Evolutionary conservation across 75 land plant genomes (phyloP).

Genomic region (Ceratopteris richardii): DNA sequence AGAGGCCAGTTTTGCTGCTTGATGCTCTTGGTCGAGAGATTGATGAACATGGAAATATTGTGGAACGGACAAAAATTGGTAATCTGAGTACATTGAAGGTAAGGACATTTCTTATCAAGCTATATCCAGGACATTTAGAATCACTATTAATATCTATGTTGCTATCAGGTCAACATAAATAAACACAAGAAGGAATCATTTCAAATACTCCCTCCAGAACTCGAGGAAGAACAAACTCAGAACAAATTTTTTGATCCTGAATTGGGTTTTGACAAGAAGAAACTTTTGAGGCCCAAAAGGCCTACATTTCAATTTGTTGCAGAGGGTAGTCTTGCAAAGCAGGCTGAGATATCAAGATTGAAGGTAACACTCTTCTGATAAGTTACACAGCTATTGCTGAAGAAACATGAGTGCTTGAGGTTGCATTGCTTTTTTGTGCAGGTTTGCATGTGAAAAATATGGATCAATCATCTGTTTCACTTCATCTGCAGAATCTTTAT

Average conservation of each 20-base stretch:
- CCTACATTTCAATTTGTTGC: conserved; percentile 93
- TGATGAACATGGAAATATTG: conserved; percentile 91
- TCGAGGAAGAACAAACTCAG: conserved; percentile 60
- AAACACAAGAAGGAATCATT: conserved; percentile 97
- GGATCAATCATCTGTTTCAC: neutral
- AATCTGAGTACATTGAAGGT: conserved; percentile 95
- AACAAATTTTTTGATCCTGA: conserved; percentile 67
- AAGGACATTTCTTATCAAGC: neutral
- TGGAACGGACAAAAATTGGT: conserved; percentile 56
- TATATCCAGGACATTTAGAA: neutral
- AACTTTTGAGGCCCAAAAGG: conserved; percentile 77
- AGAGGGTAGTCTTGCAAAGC: conserved; percentile 86
- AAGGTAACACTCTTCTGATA: conserved; percentile 40
- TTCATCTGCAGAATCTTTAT: conserved; percentile 63
- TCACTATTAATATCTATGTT: conserved; percentile 3
- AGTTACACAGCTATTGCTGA: neutral
- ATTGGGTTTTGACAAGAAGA: conserved; percentile 81
- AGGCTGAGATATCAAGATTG: conserved; percentile 68
- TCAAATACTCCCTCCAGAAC: conserved; percentile 84
- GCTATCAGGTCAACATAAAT: conserved; percentile 86
- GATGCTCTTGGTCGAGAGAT: conserved; percentile 96
- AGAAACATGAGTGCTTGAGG: neutral
- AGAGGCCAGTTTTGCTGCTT: conserved; percentile 86
- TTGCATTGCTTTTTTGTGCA: neutral
- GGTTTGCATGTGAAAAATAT: neutral